These are phyloP conservation scores for Ophiostoma australiae DNA, from an alignment of 2,329 filamentous ascomycete genomes.

Conservation along the genomic window DNA sequence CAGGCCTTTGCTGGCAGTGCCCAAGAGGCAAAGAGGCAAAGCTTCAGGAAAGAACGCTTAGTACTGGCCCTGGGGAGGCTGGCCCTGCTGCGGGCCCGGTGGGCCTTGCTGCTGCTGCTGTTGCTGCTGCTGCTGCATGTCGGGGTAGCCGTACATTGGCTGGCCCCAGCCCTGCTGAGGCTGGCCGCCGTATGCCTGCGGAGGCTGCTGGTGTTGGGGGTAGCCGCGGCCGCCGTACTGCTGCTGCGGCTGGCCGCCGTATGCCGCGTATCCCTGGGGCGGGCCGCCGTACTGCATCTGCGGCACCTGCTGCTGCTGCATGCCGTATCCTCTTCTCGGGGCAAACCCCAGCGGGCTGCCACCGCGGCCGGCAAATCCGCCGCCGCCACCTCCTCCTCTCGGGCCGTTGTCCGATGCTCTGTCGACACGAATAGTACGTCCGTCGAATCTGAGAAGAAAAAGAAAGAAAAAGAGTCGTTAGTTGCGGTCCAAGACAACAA, in stretches of 20 bases:
- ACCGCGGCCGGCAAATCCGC: conserved; percentile 41
- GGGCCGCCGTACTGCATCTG: conserved; percentile 36
- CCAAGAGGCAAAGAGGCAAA: neutral
- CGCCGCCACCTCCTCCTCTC: conserved; percentile 37
- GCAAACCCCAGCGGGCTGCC: conserved; percentile 34
- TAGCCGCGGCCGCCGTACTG: conserved; percentile 44
- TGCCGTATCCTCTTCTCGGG: conserved; percentile 35
- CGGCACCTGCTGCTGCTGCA: conserved; percentile 34
- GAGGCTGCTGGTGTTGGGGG: conserved; percentile 34
- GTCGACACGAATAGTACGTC: conserved; percentile 89
- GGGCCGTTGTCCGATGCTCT: conserved; percentile 80
- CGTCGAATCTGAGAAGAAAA: conserved; percentile 49
- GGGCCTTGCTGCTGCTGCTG: conserved; percentile 32
- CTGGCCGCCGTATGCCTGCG: conserved; percentile 39
- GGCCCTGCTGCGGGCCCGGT: conserved; percentile 39
- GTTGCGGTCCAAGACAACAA: conserved; percentile 17
- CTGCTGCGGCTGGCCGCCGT: conserved; percentile 33
- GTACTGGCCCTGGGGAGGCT: conserved; percentile 35
- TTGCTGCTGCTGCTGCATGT: conserved; percentile 38
- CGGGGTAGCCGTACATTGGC: conserved; percentile 43
- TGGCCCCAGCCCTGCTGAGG: conserved; percentile 36
- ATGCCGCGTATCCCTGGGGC: conserved; percentile 37
- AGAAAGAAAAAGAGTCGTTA: neutral
- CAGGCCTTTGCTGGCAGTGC: neutral
- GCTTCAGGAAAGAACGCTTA: conserved; percentile 5